Evolutionary conservation across 2,329 filamentous ascomycete genomes (phyloP), one percentile per base, ranked within the genome.

Genomic region (Pestalotiopsis sp.): DNA sequence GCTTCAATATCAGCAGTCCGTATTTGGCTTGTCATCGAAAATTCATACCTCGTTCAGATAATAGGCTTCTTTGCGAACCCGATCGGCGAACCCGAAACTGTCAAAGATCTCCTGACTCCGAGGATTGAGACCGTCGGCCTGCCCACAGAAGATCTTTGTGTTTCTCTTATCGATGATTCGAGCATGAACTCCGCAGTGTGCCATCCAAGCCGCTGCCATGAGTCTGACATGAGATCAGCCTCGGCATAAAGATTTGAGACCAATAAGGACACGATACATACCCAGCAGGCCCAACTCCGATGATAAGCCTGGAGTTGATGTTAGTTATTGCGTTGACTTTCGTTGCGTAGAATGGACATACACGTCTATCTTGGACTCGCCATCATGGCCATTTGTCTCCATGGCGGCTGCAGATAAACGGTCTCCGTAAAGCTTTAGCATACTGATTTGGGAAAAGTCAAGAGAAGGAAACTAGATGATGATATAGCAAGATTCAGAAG

Each of bases 101-200:
- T 94, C 90, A 68, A 93, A 88, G 20, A 93, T 92, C 78, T 94
- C 90, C 1, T 93, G 82, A 0, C 89, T 92, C 3, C 91, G 88
- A 73, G 86, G 89, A 77, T 92, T 89, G 1, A 85, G 76, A 0
- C 84, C 83, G 67, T 86, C 82, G 45, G 84, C 83, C 69, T 86
- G 82, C 2, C 83, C 82, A 25, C 76, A 78, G 70, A 78, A 80
- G 66, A 84, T 75, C 69, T 82, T 77, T 66, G 74, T 70, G 63
- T 77, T 76, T 49, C 83, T 77, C 72, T 84, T 84, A 72, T 85
- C 83, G 11, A 85, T 73, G n/a, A 84, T 80, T 11, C 83, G 80
- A 4, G 82, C 74, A 17, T 77, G 78, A 56, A 85, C 73, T 23
- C 81, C 81, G 60, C 78, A 80, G 52, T 80, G 79, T 2, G 82